These are phyloP conservation scores for Cladochytrium replicatum DNA, from an alignment of 192 early-diverging fungal genomes.

Conservation along the genomic window DNA sequence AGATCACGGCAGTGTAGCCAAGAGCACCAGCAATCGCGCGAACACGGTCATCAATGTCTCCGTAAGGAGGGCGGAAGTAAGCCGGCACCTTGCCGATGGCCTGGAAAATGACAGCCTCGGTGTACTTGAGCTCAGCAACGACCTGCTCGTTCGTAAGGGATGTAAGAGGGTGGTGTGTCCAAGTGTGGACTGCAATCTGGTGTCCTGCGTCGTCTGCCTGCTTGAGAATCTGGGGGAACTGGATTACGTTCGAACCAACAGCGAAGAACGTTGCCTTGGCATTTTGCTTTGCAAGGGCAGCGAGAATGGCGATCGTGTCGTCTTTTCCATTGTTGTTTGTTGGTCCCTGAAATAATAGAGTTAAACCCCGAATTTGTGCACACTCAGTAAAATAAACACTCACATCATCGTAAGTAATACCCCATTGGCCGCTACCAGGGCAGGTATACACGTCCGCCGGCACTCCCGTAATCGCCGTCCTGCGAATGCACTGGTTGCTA, in stretches of 20 bases:
- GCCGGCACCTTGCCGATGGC: slow-evolving; percentile 31
- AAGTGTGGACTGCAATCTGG: slow-evolving; percentile 38
- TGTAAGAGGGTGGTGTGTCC: slow-evolving; percentile 46
- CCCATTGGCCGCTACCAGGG: slow-evolving; percentile 14
- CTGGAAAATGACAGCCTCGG: slow-evolving; percentile 32
- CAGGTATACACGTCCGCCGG: slow-evolving; percentile 17
- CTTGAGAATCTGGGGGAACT: slow-evolving; percentile 11
- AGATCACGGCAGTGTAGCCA: not conserved
- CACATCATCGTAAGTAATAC: too few relatives aligned
- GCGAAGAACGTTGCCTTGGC: slow-evolving; percentile 44
- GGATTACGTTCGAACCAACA: slow-evolving; percentile 2
- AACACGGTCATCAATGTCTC: slow-evolving; percentile 65
- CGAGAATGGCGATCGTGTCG: too few relatives aligned
- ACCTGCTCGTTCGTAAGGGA: slow-evolving; percentile 39
- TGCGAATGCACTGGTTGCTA: slow-evolving; percentile 6
- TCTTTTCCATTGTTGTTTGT: too few relatives aligned
- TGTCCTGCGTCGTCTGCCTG: slow-evolving; percentile 19
- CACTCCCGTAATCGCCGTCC: not conserved
- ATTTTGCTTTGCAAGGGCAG: slow-evolving; percentile 5
- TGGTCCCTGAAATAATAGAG: too few relatives aligned
- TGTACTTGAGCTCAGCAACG: slow-evolving; percentile 60
- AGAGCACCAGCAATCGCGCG: slow-evolving; percentile 18
- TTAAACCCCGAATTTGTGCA: too few relatives aligned
- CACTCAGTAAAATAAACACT: too few relatives aligned
- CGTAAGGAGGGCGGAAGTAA: slow-evolving; percentile 58